Conservation (phyloP, 73 alveolate genomes). For the Symbiodinium pilosum region DNA sequence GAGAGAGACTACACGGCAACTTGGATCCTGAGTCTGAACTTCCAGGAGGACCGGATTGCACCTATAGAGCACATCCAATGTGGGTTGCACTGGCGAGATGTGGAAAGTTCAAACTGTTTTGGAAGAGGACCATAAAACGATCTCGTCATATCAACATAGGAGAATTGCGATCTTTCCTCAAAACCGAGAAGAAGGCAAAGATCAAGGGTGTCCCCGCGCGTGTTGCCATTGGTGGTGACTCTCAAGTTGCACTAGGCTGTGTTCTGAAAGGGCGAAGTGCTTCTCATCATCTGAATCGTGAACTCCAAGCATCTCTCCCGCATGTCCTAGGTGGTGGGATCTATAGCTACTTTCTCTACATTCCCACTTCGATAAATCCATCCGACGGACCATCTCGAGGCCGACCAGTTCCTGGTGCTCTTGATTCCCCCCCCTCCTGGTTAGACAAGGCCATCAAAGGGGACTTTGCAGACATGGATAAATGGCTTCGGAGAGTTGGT, state of each 20-base stretch:
- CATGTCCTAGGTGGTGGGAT: not conserved
- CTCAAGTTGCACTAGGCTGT: slow-evolving; percentile 19
- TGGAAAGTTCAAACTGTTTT: too few relatives aligned
- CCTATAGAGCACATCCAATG: not conserved
- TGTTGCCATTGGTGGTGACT: not conserved
- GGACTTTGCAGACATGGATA: not conserved
- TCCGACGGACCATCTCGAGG: not conserved
- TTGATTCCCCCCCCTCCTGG: not conserved
- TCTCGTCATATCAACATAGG: not conserved
- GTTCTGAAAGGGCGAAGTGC: not conserved
- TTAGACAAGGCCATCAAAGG: not conserved
- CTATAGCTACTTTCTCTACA: not conserved
- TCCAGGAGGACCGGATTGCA: not conserved
- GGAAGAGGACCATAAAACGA: not conserved
- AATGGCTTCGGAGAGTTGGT: not conserved
- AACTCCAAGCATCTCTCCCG: not conserved
- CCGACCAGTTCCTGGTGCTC: not conserved
- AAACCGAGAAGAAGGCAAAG: not conserved
- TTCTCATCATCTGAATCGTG: not conserved
- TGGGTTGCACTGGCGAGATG: not conserved
- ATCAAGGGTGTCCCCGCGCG: not conserved
- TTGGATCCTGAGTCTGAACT: not conserved
- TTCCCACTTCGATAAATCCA: not conserved
- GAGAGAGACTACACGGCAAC: not conserved
- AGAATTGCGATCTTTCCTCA: not conserved